A percentile compares a stretch with the other conserved stretches of the same genome.
phyloP scores from a whole-genome alignment of 2,329 filamentous ascomycete genomes.

The Hyphodiscus sp. region DNA sequence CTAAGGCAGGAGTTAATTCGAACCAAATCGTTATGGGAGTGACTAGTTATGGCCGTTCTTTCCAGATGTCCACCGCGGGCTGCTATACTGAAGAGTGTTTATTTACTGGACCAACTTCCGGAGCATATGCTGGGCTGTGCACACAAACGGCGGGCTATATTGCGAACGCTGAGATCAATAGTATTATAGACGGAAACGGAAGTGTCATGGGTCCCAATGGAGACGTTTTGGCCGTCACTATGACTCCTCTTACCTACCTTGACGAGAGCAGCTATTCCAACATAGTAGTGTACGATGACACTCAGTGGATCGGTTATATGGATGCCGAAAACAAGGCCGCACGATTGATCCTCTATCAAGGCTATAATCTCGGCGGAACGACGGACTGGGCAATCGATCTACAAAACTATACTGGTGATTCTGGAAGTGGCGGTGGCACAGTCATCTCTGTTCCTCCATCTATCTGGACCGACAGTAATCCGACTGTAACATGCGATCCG shows the following conservation, averaged over 20 bases:
- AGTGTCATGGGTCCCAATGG: constrained; percentile 12
- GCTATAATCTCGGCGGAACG: constrained; percentile 25
- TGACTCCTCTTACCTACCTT: no score
- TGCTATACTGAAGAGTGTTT: constrained; percentile 14
- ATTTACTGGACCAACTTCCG: constrained; percentile 8
- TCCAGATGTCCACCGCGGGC: constrained; percentile 27
- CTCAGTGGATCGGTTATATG: constrained; percentile 28
- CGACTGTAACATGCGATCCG: no score
- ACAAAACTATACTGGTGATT: neutral
- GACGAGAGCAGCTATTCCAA: constrained; percentile 20
- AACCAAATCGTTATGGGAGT: constrained; percentile 31
- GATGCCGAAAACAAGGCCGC: constrained; percentile 15
- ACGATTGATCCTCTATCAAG: constrained; percentile 18
- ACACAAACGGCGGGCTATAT: constrained; percentile 31
- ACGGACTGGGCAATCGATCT: constrained; percentile 32
- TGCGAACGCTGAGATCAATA: constrained; percentile 29
- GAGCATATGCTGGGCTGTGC: constrained; percentile 27
- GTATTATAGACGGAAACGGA: constrained; percentile 16
- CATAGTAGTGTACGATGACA: constrained; percentile 20
- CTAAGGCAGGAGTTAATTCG: constrained; percentile 28
- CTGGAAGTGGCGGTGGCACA: neutral
- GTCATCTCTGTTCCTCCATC: no score
- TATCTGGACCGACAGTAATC: no score
- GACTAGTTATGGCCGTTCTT: constrained; percentile 31
- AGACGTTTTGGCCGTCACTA: constrained; percentile 18